Evolutionary conservation across 225 moss, liverwort and hornwort genomes (phyloP).

Genomic region (Marchantia polymorpha): DNA sequence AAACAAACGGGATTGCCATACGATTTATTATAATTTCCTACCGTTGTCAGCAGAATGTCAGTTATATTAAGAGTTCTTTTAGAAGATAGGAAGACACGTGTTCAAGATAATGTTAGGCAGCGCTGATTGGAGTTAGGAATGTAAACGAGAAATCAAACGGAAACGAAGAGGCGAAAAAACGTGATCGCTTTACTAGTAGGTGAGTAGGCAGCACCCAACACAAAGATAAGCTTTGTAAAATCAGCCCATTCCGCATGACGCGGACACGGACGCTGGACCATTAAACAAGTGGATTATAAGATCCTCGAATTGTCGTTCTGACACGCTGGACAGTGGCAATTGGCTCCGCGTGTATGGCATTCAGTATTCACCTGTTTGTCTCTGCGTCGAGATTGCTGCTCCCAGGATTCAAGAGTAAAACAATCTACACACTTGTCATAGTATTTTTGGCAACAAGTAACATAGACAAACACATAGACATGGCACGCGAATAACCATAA

Average conservation of each 20-base stretch:
- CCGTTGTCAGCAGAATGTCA: too few relatives aligned
- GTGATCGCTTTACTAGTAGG: neutral
- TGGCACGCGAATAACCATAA: too few relatives aligned
- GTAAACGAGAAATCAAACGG: too few relatives aligned
- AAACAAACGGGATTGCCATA: too few relatives aligned
- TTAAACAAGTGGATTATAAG: conserved; percentile 8
- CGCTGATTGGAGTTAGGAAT: too few relatives aligned
- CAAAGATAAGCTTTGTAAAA: neutral
- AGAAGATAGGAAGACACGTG: too few relatives aligned
- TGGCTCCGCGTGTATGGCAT: neutral
- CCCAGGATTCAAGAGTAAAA: neutral
- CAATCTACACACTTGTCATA: neutral
- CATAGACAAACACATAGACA: too few relatives aligned
- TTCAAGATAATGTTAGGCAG: too few relatives aligned
- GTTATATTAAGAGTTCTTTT: too few relatives aligned
- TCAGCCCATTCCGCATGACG: conserved; percentile 15
- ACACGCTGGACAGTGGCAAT: neutral
- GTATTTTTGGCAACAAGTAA: neutral
- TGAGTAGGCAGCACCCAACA: neutral
- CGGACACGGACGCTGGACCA: neutral
- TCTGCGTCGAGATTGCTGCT: neutral
- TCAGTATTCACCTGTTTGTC: neutral
- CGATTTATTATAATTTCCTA: too few relatives aligned
- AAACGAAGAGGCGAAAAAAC: neutral
- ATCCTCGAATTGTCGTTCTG: conserved; percentile 3